phyloP scores from a whole-genome alignment of 2,329 filamentous ascomycete species.

The Elsinoe ampelina region DNA sequence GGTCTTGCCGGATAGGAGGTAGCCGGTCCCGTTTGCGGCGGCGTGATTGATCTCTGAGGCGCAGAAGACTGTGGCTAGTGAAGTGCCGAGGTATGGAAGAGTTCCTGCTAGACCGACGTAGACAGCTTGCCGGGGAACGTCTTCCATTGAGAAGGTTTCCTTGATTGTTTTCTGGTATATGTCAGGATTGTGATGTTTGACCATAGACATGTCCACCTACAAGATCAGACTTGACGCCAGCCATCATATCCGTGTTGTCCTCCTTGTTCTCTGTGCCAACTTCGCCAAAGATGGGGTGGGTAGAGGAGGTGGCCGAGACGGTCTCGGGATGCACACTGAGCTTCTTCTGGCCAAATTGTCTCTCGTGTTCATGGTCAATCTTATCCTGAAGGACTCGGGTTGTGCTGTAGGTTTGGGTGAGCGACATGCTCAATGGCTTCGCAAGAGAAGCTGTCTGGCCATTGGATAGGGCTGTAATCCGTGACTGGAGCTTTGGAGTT shows the following conservation, averaged over 20 bases:
- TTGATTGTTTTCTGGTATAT: slow-evolving; percentile 35
- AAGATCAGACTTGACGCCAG: slow-evolving; percentile 33
- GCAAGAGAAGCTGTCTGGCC: slow-evolving; percentile 25
- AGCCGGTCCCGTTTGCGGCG: slow-evolving; percentile 49
- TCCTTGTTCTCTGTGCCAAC: slow-evolving; percentile 26
- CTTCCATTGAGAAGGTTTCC: slow-evolving; percentile 39
- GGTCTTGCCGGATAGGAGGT: slow-evolving; percentile 59
- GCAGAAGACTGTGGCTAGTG: slow-evolving; percentile 69
- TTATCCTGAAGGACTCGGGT: slow-evolving; percentile 29
- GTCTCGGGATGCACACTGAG: slow-evolving; percentile 51
- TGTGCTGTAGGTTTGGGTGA: slow-evolving; percentile 17
- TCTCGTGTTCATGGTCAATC: slow-evolving; percentile 50
- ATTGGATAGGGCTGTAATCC: slow-evolving; percentile 32
- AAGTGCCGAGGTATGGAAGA: slow-evolving; percentile 66
- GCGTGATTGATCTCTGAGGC: slow-evolving; percentile 72
- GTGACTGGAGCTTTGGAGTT: slow-evolving; percentile 31
- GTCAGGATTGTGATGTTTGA: background rate
- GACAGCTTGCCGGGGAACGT: slow-evolving; percentile 41
- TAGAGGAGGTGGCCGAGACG: slow-evolving; percentile 50
- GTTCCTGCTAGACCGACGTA: slow-evolving; percentile 43
- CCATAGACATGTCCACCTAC: slow-evolving; percentile 17
- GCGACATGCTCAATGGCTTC: slow-evolving; percentile 27
- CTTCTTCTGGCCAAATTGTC: slow-evolving; percentile 44
- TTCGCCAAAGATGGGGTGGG: slow-evolving; percentile 33
- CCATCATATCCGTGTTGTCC: slow-evolving; percentile 37